Evolutionary conservation across 1,284 basidiomycete species (phyloP).

Genomic region (Pascua sp.): DNA sequence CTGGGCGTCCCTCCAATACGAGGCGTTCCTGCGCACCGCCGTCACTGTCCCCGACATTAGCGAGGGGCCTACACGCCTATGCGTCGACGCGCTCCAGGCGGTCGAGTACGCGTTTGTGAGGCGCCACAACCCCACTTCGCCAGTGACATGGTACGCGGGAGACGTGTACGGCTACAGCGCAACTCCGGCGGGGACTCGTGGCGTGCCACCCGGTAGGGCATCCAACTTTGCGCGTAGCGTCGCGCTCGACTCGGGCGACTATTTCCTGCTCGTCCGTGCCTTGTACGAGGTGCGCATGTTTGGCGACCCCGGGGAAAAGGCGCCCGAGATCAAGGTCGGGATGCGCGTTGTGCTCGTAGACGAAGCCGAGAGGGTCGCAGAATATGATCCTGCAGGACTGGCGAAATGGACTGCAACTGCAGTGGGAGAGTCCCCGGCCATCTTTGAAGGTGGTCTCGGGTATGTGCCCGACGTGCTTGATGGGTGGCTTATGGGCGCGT

Average conservation of each 20-base stretch:
- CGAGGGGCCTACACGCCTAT: slow-evolving; percentile 11
- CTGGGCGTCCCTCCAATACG: slow-evolving; percentile 45
- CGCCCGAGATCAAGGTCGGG: slow-evolving; percentile 31
- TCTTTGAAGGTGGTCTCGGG: slow-evolving; percentile 7
- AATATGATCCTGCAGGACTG: too few species aligned
- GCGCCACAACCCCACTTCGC: background rate
- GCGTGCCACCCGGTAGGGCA: slow-evolving; percentile 1
- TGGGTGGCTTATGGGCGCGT: slow-evolving; percentile 37
- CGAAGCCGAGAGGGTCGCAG: too few species aligned
- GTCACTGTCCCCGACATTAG: slow-evolving; percentile 15
- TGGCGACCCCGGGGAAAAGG: slow-evolving; percentile 35
- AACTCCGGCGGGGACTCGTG: slow-evolving; percentile 3
- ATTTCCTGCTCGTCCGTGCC: slow-evolving; percentile 35
- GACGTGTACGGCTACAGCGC: slow-evolving; percentile 43
- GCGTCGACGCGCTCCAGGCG: slow-evolving; percentile 36
- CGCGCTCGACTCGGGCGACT: slow-evolving; percentile 28
- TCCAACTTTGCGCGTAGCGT: slow-evolving; percentile 36
- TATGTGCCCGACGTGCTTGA: slow-evolving; percentile 32
- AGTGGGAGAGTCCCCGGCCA: background rate
- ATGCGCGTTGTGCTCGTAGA: slow-evolving; percentile 21
- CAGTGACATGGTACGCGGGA: slow-evolving; percentile 37
- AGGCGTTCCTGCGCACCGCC: slow-evolving; percentile 29
- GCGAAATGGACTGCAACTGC: background rate
- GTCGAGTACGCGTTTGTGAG: slow-evolving; percentile 44
- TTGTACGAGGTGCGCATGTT: slow-evolving; percentile 46